Base-by-base conservation (phyloP, 345 rosid genomes). In the Limnanthes douglasii region DNA sequence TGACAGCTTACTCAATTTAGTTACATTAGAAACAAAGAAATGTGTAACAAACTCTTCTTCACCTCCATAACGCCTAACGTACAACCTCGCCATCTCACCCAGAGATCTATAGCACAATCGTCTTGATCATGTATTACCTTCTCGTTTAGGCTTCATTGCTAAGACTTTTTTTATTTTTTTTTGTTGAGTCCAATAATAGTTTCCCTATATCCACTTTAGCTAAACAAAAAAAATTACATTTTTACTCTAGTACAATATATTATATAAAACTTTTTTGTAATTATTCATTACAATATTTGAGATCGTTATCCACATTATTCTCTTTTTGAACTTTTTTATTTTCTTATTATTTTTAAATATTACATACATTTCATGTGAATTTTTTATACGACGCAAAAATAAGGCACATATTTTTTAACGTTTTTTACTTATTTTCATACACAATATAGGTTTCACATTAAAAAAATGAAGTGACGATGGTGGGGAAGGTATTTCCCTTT, bases 211-310 rank as follows among this genome's bases (percentile, higher is more conserved):
- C 18, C 39, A n/a, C 27, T 0, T 6, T 49, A 6, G 39, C 26
- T 0, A 49, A 49, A 18, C 34, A 31, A 8, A 31, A 6, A 10
- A 6, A n/a, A 2, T 11, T 39, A 11, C 18, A 18, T 0, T 31
- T 49, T 23, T 2, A 3, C 8, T 8, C 1, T 18, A 31, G 46
- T 31, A n/a, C 27, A 14, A 39, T 21, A 39, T 16, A 5, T 0
- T 31, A 10, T 17, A 4, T 17, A 1, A 23, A 0, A 31, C 12
- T n/a, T n/a, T 7, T 49, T 39, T 39, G 24, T 37, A 14, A 4
- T 31, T 8, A 21, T 39, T 6, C 25, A 49, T 21, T 31, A 1
- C 40, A 25, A 48, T 2, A 43, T 43, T 18, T 43, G 13, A 11
- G 28, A 19, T 1, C 27, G 10, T 2, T 19, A 18, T 2, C 10